phyloP scores from a whole-genome alignment of 139 green algal genomes.

The Chlamydomonas sphaeroides region DNA sequence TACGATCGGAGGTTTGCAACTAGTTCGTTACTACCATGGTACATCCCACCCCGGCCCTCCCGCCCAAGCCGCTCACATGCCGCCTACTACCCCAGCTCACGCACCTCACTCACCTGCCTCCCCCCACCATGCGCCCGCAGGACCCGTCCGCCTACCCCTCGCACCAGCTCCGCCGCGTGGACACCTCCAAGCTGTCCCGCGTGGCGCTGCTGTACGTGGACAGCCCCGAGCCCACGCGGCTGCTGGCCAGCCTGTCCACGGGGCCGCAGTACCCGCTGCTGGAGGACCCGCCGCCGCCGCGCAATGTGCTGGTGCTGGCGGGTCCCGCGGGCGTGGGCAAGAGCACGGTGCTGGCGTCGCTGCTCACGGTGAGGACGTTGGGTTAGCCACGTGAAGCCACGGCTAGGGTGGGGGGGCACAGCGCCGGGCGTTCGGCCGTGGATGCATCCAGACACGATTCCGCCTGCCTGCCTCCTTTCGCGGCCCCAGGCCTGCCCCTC shows the following conservation, averaged over 20 bases:
- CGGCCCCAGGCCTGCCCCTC: neutral
- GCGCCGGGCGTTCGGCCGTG: no score
- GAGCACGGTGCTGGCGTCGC: constrained; percentile 43
- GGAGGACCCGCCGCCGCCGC: constrained; percentile 17
- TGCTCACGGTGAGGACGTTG: no score
- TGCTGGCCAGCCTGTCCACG: constrained; percentile 60
- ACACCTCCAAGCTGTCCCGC: constrained; percentile 51
- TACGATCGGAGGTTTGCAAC: no score
- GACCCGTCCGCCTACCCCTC: constrained; percentile 26
- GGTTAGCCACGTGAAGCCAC: no score
- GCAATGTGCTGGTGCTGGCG: constrained; percentile 57
- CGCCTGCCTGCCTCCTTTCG: no score
- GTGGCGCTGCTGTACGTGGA: constrained; percentile 67
- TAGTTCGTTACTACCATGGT: no score
- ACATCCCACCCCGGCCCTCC: no score
- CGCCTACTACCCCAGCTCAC: neutral
- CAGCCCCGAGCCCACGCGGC: constrained; percentile 60
- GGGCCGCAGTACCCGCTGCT: constrained; percentile 53
- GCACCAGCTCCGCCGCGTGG: constrained; percentile 55
- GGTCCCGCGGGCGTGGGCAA: constrained; percentile 59
- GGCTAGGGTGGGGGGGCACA: no score
- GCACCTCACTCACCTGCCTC: neutral
- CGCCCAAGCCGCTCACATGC: no score
- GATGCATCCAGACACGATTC: no score
- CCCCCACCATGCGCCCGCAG: constrained; percentile 30